Evolutionary conservation across 768 basidiomycete genomes (phyloP), one percentile per base, ranked within the genome.

Genomic region (Termitomyces titanicus): DNA sequence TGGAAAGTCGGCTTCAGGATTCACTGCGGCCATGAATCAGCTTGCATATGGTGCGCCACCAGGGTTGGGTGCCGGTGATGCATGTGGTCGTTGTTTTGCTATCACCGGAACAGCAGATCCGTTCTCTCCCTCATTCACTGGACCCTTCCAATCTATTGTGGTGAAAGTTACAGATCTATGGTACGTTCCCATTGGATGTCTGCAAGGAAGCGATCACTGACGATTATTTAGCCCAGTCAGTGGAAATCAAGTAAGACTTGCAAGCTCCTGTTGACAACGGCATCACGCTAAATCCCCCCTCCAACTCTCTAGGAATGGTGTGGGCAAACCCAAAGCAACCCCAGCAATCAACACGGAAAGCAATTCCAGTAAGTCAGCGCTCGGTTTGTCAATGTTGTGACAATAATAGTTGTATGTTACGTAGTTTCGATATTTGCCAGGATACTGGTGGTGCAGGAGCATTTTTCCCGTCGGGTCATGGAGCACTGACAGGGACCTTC

Each of bases 51-150:
- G 83, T 38, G 69, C 79, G 8, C 47, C 64, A 15, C 78, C 81
- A 18, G 80, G 81, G 0, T 27, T 68, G 0, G 82, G 82, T 10
- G 67, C 80, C 2, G 83, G 83, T 15, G 83, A 83, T 65, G 83
- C 79, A 10, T 85, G 83, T 57, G 83, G 83, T 13, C 79, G 83
- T 35, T 84, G 83, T 72, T 84, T 85, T 64, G 66, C 74, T 18
- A 46, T 84, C 53, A 81, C 82, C 1, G 81, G 74, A 37, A 72
- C 64, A 15, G 56, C 64, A 10, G 82, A 84, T 64, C 83, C 84
- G 18, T 83, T 69, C 70, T 78, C 79, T 22, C 79, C 81, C 1
- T 54, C 68, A 0, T 83, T 61, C 66, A 65, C 70, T 15, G 82
- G 80, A 10, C 79, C 82, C 15, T 82, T 82, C 70, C 60, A 80